A percentile compares a stretch with the other conserved stretches of the same genome.
Evolutionary conservation across 345 rosid species (phyloP).

Genomic region (Cardamine chenopodiifolia): DNA sequence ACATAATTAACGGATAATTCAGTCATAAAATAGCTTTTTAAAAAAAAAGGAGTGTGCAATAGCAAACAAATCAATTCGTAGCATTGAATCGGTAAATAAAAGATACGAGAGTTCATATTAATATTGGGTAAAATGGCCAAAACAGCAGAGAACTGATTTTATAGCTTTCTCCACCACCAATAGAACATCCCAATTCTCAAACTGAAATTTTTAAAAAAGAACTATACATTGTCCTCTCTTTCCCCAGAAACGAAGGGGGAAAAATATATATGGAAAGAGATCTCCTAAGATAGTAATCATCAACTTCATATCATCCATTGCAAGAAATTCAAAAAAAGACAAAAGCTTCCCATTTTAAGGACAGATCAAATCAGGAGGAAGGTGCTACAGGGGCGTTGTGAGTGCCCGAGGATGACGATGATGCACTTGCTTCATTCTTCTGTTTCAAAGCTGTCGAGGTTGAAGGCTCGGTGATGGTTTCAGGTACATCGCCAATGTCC

Average conservation of each 20-base stretch:
- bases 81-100: not conserved
- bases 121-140: slow-evolving; percentile 2
- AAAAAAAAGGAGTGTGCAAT: not conserved
- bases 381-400: slow-evolving; percentile 36
- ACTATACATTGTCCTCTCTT: slow-evolving; percentile 40
- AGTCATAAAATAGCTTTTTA: not conserved
- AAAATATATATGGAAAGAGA: slow-evolving; percentile 6
- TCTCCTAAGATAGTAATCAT: slow-evolving; percentile 36
- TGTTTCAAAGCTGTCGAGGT: slow-evolving; percentile 49
- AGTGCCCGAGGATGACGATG: slow-evolving; percentile 57
- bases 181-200: slow-evolving; percentile 28
- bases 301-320: slow-evolving; percentile 35
- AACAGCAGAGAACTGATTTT: slow-evolving; percentile 16
- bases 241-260: slow-evolving; percentile 21
- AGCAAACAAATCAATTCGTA: not conserved
- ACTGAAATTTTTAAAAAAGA: not conserved
- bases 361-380: slow-evolving; percentile 41
- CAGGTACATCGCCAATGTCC: slow-evolving; percentile 88
- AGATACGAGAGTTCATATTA: not conserved
- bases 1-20: not conserved
- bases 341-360: slow-evolving; percentile 12
- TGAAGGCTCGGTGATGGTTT: slow-evolving; percentile 40
- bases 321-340: not conserved
- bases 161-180: slow-evolving; percentile 15
- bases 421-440: slow-evolving; percentile 60